These are phyloP conservation scores for Coniophora puteana DNA, from an alignment of 1,284 basidiomycete genomes.

Conservation along the genomic window DNA sequence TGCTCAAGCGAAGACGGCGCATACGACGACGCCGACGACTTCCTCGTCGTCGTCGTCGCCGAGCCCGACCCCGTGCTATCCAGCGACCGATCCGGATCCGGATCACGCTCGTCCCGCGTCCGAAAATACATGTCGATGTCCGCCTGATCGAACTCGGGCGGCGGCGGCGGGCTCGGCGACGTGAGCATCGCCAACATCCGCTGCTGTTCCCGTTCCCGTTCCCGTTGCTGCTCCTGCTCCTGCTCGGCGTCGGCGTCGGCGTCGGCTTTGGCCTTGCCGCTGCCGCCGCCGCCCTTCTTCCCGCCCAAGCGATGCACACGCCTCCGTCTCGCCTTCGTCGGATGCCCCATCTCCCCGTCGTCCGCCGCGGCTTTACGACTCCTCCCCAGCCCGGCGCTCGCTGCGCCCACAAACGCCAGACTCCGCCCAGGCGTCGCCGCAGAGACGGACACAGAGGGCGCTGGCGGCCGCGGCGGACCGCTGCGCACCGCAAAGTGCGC, in stretches of 20 bases:
- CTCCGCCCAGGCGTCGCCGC: constrained; percentile 33
- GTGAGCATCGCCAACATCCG: constrained; percentile 13
- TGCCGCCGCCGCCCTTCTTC: no score
- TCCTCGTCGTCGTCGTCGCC: no score
- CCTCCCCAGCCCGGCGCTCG: constrained; percentile 13
- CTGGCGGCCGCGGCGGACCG: constrained; percentile 68
- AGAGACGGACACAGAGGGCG: constrained; percentile 21
- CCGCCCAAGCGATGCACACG: constrained; percentile 68
- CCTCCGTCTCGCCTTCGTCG: constrained; percentile 75
- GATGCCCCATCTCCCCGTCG: no score
- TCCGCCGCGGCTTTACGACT: no score
- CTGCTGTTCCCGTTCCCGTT: constrained; percentile 8
- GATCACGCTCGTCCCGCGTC: constrained; percentile 41
- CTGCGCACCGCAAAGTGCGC: constrained; percentile 89
- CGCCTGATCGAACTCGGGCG: constrained; percentile 66
- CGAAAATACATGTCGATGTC: constrained; percentile 81
- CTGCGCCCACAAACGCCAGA: not conserved
- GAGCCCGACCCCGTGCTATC: no score
- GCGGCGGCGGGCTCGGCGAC: constrained; percentile 33
- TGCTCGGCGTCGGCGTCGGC: constrained; percentile 12
- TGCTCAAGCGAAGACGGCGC: no score
- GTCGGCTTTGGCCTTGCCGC: constrained; percentile 16
- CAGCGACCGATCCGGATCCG: no score
- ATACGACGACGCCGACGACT: no score
- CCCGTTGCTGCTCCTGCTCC: no score